Evolutionary conservation across 179 eudicot species (phyloP).

Genomic region (Beta lomatogona): DNA sequence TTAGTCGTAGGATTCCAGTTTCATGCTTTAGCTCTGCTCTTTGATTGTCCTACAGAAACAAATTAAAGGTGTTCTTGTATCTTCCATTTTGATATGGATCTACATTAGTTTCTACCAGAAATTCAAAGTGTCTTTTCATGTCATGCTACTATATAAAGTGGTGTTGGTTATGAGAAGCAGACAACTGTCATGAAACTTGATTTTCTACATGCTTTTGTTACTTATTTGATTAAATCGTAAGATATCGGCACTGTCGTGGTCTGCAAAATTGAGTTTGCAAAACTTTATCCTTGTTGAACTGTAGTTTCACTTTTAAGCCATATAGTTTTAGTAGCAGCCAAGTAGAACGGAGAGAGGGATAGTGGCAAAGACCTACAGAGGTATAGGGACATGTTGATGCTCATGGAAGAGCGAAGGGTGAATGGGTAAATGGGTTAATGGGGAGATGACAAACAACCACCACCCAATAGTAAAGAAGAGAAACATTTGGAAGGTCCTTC

Average conservation of each 20-base stretch:
- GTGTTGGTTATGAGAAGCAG: background rate
- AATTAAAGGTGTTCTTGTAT: background rate
- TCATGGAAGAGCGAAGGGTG: background rate
- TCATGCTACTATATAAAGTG: background rate
- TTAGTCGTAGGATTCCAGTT: background rate
- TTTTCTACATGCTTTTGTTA: background rate
- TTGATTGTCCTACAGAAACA: background rate
- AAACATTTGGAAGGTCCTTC: background rate
- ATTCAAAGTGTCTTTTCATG: background rate
- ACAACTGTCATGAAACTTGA: background rate
- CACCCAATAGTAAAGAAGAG: background rate
- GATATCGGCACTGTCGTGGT: background rate
- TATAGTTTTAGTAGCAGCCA: background rate
- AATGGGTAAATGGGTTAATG: background rate
- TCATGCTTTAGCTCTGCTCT: background rate
- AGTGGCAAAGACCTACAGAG: background rate
- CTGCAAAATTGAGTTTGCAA: background rate
- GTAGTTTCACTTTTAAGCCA: background rate
- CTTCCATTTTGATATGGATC: background rate
- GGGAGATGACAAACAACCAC: background rate
- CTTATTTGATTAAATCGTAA: background rate
- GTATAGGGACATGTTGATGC: background rate
- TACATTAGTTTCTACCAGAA: background rate
- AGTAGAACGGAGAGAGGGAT: background rate
- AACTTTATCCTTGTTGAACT: background rate